Conservation (phyloP, 257 asterid genomes). For the Oldenlandia corymbosa region DNA sequence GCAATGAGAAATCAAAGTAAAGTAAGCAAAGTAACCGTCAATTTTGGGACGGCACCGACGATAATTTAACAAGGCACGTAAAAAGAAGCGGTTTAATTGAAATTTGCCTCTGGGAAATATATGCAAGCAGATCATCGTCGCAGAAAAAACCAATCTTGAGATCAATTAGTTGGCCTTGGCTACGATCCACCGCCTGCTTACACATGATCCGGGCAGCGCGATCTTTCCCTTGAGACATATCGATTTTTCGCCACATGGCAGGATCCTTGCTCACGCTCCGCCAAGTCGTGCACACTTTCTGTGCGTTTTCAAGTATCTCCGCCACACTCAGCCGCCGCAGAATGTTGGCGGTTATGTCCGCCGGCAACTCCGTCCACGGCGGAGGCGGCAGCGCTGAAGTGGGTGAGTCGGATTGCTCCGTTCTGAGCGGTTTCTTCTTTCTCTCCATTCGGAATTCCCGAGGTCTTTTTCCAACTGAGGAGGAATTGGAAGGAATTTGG, state of each 20-base stretch:
- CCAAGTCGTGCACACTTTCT: conserved; percentile 44
- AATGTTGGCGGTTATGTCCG: conserved; percentile 39
- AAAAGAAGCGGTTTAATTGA: not conserved
- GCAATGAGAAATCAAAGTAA: too few relatives aligned
- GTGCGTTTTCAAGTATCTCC: conserved; percentile 37
- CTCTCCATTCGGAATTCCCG: too few relatives aligned
- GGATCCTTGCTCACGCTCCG: conserved; percentile 36
- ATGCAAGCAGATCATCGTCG: conserved; percentile 15
- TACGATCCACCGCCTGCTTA: conserved; percentile 18
- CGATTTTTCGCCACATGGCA: conserved; percentile 27
- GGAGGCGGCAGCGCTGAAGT: conserved; percentile 13
- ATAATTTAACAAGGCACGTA: too few relatives aligned
- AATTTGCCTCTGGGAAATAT: conserved; percentile 18
- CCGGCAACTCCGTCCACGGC: conserved; percentile 47
- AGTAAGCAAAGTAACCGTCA: too few relatives aligned
- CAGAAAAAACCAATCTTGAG: conserved; percentile 15
- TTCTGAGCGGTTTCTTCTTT: not conserved
- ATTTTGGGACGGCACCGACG: too few relatives aligned
- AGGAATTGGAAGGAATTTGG: too few relatives aligned
- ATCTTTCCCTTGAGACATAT: conserved; percentile 2
- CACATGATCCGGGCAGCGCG: conserved; percentile 6
- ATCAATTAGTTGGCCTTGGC: conserved; percentile 21
- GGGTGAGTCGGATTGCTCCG: not conserved
- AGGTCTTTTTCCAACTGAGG: too few relatives aligned
- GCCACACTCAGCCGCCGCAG: conserved; percentile 37